A percentile compares a stretch with the other conserved stretches of the same genome.
Conservation (phyloP, 345 rosid genomes). For the Corchorus olitorius region DNA sequence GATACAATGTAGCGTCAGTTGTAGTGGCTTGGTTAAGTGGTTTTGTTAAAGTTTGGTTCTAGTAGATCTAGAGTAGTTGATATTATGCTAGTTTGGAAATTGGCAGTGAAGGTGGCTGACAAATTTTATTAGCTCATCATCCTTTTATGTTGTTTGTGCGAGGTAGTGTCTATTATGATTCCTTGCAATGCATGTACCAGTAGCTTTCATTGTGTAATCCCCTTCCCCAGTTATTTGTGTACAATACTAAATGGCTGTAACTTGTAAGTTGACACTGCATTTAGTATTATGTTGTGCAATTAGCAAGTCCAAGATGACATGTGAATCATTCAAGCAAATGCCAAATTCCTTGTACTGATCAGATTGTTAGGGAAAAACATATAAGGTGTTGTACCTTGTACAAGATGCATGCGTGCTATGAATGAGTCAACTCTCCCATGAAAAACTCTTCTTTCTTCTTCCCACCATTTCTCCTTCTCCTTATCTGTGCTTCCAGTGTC, state of each 20-base stretch:
- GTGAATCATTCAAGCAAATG: background rate
- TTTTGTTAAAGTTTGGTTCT: background rate
- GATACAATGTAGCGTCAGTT: background rate
- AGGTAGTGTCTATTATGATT: background rate
- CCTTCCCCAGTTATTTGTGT: background rate
- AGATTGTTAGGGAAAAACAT: conserved; percentile 7
- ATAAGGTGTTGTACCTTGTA: conserved; percentile 65
- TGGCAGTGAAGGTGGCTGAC: background rate
- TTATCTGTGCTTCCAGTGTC: conserved; percentile 44
- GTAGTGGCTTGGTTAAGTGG: background rate
- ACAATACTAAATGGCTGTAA: background rate
- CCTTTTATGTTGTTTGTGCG: background rate
- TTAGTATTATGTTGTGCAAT: background rate
- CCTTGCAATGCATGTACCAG: background rate
- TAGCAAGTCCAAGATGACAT: background rate
- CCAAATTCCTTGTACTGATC: background rate
- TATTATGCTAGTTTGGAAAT: background rate
- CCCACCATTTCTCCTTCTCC: conserved; percentile 80
- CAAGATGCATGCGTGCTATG: conserved; percentile 93
- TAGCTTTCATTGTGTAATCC: background rate
- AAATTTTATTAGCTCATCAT: background rate
- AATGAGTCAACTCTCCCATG: conserved; percentile 79
- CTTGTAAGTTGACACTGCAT: background rate
- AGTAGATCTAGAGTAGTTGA: background rate
- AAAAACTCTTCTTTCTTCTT: conserved; percentile 79